Base-by-base conservation (phyloP, 1,284 basidiomycete species). In the Pseudozyma flocculosa region DNA sequence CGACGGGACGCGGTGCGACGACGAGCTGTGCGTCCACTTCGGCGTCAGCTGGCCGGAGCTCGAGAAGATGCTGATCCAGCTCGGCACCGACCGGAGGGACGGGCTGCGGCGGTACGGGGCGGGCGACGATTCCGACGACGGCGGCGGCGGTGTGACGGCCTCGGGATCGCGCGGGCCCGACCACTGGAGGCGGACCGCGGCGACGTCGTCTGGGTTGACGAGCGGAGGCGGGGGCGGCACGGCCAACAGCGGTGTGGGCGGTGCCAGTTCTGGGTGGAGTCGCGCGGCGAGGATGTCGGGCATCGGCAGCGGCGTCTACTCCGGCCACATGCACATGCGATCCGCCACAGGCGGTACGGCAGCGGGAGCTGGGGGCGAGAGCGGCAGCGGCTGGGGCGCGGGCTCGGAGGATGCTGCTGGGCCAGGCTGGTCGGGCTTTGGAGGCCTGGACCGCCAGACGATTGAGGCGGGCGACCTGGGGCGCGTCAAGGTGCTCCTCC, bases 1-100 rank as follows among this genome's bases (percentile, higher is more conserved):
- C 13, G 88, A 95, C 71, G 92, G 92, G 4, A 87, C 88, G 53
- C 91, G 92, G 79, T 88, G 92, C 78, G 87, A 90, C 2, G 93
- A 96, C 78, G 92, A 95, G 78, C 81, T 96, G 43, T 89, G 88
- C 56, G 87, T 89, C 18, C 82, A 76, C 45, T 92, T 92, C 70
- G 86, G 89, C 62, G 85, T 87, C 49, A 87, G 88, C 5, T 94
- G 92, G 92, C 85, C 86, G 4, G 80, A 88, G 56, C 80, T 96
- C 48, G 86, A 90, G 72, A 83, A 84, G 59, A 89, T 89, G 84
- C 79, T 96, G 42, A 36, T 61, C 21, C 59, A 66, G 2, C 52
- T 66, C 36, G 63, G 63, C 9, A 38, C 53, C 4, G 44, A 57
- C 3, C 34, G 50, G 8, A 34, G 32, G 32, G 32, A 17, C 3